Conservation (phyloP, 2,329 filamentous ascomycete genomes). For the Cyphellophora attinorum region DNA sequence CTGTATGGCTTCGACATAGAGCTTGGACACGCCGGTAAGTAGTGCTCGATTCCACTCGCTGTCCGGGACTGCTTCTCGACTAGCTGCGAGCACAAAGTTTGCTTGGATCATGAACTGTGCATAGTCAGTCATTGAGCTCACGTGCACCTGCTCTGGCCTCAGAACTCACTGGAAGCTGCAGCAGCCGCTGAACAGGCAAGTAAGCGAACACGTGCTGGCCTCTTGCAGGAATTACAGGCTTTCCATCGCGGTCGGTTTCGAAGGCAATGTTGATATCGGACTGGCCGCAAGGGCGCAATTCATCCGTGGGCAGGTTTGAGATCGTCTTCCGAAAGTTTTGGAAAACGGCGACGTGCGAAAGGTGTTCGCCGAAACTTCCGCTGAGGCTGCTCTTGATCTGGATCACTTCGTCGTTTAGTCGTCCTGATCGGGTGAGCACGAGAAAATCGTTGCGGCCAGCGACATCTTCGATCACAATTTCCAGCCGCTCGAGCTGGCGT, state of each 20-base stretch:
- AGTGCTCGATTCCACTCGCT: no score
- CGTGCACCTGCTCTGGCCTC: no score
- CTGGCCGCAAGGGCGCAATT: constrained; percentile 1
- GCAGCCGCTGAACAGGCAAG: constrained; percentile 8
- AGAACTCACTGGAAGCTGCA: constrained; percentile 7
- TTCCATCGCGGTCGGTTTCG: constrained; percentile 1
- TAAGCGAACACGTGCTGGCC: constrained; percentile 10
- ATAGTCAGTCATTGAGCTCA: no score
- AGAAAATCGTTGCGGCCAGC: constrained; percentile 2
- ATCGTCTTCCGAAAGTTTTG: constrained; percentile 1
- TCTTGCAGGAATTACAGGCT: constrained; percentile 1
- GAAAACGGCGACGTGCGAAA: constrained; percentile 4
- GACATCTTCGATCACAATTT: constrained; percentile 3
- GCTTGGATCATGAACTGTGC: constrained; percentile 9
- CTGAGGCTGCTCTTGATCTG: constrained; percentile 1
- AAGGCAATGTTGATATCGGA: constrained; percentile 8
- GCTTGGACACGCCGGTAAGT: no score
- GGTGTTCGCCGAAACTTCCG: no score
- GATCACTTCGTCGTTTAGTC: no score
- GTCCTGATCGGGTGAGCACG: not conserved
- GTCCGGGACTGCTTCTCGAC: constrained; percentile 6
- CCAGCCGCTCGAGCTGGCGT: constrained; percentile 7
- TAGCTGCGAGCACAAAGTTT: constrained; percentile 10
- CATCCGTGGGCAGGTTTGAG: constrained; percentile 5
- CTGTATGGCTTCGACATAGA: no score